A percentile compares a stretch with the other conserved stretches of the same genome.
Evolutionary conservation across 2,329 filamentous ascomycete species (phyloP).

Genomic region (Claviceps digitariae): DNA sequence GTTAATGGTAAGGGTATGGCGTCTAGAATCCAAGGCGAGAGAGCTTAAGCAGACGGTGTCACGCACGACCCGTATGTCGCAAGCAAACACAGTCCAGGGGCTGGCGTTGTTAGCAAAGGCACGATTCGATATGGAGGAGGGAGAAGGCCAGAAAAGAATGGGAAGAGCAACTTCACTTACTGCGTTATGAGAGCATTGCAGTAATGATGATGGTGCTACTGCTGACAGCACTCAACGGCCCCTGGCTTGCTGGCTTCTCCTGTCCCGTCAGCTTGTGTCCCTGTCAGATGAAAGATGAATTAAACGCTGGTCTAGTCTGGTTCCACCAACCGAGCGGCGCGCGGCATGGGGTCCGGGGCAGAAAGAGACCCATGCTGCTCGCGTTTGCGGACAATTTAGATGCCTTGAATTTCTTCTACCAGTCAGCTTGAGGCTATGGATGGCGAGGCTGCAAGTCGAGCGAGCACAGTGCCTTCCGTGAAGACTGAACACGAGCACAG

Average conservation of each 20-base stretch:
- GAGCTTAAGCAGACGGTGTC: not conserved
- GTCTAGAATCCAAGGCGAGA: not conserved
- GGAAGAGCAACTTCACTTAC: not conserved
- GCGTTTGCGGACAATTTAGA: too few species aligned
- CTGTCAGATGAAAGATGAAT: not conserved
- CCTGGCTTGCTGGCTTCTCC: not conserved
- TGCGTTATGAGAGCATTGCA: not conserved
- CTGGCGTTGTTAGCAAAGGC: slow-evolving; percentile 2
- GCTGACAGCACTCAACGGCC: not conserved
- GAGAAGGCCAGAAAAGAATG: not conserved
- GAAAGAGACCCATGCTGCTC: too few species aligned
- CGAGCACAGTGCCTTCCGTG: not conserved
- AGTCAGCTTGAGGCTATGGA: not conserved
- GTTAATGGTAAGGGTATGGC: not conserved
- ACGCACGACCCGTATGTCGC: not conserved
- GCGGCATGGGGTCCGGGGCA: not conserved
- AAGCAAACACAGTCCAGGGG: not conserved
- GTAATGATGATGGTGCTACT: not conserved
- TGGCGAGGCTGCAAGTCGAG: not conserved
- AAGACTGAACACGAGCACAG: not conserved
- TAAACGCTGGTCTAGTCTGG: not conserved
- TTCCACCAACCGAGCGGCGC: not conserved
- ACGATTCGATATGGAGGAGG: too few species aligned
- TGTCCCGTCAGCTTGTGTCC: not conserved
- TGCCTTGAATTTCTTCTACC: not conserved